Percentiles rank a stretch among this genome's conserved stretches.
These are phyloP conservation scores for Pseudogymnoascus destructans DNA, from an alignment of 2,329 filamentous ascomycete species.

Conservation along the genomic window DNA sequence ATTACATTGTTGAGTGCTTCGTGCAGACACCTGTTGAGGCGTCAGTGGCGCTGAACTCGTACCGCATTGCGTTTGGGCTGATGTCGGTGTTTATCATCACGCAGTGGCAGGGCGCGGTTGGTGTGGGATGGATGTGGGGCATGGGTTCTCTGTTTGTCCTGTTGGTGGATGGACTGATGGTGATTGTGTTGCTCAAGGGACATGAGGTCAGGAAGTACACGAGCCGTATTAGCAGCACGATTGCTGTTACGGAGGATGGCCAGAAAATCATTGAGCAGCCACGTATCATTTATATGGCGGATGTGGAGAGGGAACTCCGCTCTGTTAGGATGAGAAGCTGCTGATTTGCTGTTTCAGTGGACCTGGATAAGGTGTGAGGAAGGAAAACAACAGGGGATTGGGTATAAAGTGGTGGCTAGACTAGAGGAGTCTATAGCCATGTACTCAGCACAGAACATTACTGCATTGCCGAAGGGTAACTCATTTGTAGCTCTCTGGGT, in stretches of 20 bases:
- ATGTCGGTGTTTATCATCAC: background rate
- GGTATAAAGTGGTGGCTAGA: background rate
- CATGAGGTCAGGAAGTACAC: background rate
- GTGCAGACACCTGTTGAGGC: background rate
- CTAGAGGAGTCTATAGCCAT: background rate
- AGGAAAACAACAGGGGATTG: background rate
- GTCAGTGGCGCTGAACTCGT: background rate
- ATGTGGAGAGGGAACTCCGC: too few species aligned
- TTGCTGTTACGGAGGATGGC: background rate
- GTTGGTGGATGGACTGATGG: background rate
- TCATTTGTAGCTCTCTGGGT: background rate
- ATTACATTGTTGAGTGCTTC: background rate
- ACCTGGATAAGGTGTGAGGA: background rate
- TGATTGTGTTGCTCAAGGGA: background rate
- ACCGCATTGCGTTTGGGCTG: background rate
- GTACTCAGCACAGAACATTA: background rate
- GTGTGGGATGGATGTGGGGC: background rate
- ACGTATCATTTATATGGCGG: constrained; percentile 91
- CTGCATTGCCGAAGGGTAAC: background rate
- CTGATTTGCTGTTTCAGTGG: too few species aligned
- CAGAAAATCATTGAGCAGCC: background rate
- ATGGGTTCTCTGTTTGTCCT: background rate
- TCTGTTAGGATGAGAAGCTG: background rate
- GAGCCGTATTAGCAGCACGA: background rate
- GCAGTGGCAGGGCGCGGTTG: background rate